Evolutionary conservation across 495 filamentous ascomycete genomes (phyloP).

Genomic region (Hypoxylon perforatum): DNA sequence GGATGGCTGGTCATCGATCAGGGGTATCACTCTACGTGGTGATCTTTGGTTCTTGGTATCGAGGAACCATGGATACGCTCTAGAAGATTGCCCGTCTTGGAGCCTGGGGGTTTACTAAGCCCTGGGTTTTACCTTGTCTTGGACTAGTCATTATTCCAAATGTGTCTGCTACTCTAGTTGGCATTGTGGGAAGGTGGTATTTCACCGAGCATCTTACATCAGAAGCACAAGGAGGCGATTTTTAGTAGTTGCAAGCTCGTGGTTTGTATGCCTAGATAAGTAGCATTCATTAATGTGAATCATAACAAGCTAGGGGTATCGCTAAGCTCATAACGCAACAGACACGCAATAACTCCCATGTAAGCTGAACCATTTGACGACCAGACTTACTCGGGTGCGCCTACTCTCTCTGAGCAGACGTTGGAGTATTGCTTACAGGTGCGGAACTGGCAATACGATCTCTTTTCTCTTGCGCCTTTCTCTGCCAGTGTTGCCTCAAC

Average conservation of each 20-base stretch:
- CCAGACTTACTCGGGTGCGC: background rate
- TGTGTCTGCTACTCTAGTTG: background rate
- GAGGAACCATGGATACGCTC: no score
- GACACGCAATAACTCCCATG: constrained; percentile 6
- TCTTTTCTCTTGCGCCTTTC: constrained; percentile 11
- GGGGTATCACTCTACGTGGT: no score
- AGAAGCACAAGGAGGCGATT: background rate
- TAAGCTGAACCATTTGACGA: background rate
- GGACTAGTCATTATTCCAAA: no score
- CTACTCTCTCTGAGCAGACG: constrained; percentile 37
- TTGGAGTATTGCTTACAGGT: constrained; percentile 33
- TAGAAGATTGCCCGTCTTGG: no score
- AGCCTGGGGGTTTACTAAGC: no score
- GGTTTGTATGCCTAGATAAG: no score
- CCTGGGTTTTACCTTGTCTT: no score
- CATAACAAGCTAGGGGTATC: constrained; percentile 23
- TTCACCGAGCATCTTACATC: constrained; percentile 1
- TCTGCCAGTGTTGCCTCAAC: constrained; percentile 27
- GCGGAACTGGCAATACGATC: constrained; percentile 37
- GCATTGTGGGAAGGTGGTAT: constrained; percentile 6
- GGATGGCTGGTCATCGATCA: no score
- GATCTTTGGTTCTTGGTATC: no score
- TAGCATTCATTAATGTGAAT: background rate
- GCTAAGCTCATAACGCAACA: background rate
- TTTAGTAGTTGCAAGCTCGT: no score